Percentiles rank a stretch among this genome's conserved stretches.
phyloP scores from a whole-genome alignment of 306 rosid genomes.

The Rosa multiflora region DNA sequence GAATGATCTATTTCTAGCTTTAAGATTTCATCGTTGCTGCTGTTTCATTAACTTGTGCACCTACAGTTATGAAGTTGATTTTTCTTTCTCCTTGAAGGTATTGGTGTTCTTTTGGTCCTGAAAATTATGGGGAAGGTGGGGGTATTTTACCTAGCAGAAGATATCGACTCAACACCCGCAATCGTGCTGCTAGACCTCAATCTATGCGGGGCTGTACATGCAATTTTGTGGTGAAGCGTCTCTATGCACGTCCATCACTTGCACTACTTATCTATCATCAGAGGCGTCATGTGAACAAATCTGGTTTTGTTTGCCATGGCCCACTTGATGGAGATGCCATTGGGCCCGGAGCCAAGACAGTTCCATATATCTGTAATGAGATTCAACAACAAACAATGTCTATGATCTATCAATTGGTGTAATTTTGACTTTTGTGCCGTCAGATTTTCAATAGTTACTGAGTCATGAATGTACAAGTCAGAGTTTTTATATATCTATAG shows the following conservation, averaged over 20 bases:
- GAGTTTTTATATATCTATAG: neutral
- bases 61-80: conserved; percentile 15
- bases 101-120: conserved; percentile 98
- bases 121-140: conserved; percentile 95
- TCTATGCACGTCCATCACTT: conserved; percentile 83
- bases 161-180: conserved; percentile 90
- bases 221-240: conserved; percentile 86
- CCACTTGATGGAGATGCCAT: conserved; percentile 95
- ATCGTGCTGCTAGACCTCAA: conserved; percentile 98
- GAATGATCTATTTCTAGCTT: too few species aligned
- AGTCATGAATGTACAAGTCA: neutral
- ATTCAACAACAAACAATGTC: conserved; percentile 98
- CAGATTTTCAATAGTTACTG: neutral
- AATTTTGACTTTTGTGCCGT: neutral
- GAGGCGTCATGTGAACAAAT: conserved; percentile 80
- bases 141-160: conserved; percentile 85
- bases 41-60: neutral
- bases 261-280: conserved; percentile 75
- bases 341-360: conserved; percentile 84
- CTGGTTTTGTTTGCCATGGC: conserved; percentile 95
- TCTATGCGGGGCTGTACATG: conserved; percentile 95
- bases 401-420: conserved; percentile 74
- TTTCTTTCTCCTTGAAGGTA: conserved; percentile 51
- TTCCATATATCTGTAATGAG: conserved; percentile 87
- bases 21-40: neutral